Evolutionary conservation across 2,329 filamentous ascomycete species (phyloP).

Genomic region (Chaetomiaceae sp.): DNA sequence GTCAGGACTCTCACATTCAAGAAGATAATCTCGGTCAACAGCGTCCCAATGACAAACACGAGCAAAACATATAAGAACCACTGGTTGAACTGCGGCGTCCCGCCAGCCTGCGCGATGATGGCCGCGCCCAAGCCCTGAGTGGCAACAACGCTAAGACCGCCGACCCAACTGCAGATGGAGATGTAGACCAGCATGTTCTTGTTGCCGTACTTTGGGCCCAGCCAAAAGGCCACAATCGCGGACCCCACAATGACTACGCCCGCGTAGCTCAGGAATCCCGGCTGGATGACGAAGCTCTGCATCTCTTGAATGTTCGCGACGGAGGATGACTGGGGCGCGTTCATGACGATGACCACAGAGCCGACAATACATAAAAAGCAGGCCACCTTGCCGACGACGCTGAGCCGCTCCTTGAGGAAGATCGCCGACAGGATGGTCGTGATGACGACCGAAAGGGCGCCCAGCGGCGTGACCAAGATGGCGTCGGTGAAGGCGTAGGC

Average conservation of each 20-base stretch:
- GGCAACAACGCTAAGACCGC: conserved; percentile 88
- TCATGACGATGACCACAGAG: conserved; percentile 89
- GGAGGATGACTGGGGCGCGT: conserved; percentile 81
- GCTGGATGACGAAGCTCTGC: conserved; percentile 79
- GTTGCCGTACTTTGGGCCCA: conserved; percentile 84
- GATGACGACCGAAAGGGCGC: conserved; percentile 87
- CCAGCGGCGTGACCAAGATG: conserved; percentile 88
- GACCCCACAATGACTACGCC: conserved; percentile 77
- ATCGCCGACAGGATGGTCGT: conserved; percentile 88
- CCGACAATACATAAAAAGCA: conserved; percentile 95
- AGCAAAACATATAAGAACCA: conserved; percentile 95
- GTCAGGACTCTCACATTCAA: conserved; percentile 70
- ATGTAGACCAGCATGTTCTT: conserved; percentile 98
- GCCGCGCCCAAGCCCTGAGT: conserved; percentile 91
- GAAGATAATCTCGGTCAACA: conserved; percentile 91
- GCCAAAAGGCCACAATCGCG: conserved; percentile 69
- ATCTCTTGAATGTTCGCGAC: conserved; percentile 88
- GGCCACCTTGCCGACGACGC: conserved; percentile 91
- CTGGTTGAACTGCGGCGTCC: conserved; percentile 86
- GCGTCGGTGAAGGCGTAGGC: conserved; percentile 97
- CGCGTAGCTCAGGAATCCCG: conserved; percentile 80
- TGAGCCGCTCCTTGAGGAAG: conserved; percentile 91
- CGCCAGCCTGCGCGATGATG: conserved; percentile 79
- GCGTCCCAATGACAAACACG: conserved; percentile 83
- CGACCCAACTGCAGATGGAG: conserved; percentile 91